These are phyloP conservation scores for Cordyceps fumosorosea DNA, from an alignment of 2,329 filamentous ascomycete genomes.

Conservation along the genomic window DNA sequence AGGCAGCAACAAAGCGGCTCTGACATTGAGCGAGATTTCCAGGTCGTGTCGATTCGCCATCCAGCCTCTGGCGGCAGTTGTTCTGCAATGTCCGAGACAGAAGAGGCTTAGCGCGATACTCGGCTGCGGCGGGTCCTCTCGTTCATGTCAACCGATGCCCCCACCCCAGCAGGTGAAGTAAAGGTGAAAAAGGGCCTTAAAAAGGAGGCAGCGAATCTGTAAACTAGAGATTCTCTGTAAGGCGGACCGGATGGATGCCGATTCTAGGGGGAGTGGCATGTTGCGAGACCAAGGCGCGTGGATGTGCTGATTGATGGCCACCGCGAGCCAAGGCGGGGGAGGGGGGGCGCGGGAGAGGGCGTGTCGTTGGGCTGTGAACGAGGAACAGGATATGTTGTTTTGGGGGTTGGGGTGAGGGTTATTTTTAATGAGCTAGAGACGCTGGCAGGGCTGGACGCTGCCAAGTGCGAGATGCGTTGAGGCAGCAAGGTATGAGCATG, in stretches of 20 bases:
- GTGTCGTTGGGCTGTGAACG: not conserved
- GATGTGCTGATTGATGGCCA: not conserved
- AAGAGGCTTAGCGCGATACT: not conserved
- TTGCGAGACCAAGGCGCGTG: not conserved
- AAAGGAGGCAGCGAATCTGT: not conserved
- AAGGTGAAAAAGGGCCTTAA: not conserved
- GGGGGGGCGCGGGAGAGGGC: not conserved
- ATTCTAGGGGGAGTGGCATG: not conserved
- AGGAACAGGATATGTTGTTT: not conserved
- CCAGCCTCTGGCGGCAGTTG: not conserved
- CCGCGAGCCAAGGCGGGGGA: not conserved
- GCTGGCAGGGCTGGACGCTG: not conserved
- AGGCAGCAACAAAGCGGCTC: not conserved
- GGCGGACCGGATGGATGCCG: not conserved
- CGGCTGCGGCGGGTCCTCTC: not conserved
- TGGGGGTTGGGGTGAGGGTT: not conserved
- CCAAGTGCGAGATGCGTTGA: too few species aligned
- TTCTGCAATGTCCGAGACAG: not conserved
- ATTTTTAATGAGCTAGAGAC: not conserved
- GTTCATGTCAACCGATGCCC: not conserved
- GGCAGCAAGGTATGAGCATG: too few species aligned
- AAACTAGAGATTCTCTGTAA: not conserved
- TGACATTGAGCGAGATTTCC: not conserved
- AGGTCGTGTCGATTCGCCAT: too few species aligned
- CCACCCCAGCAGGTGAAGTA: not conserved